These are phyloP conservation scores for Xerocomellus amylosporus DNA, from an alignment of 768 basidiomycete species.

Conservation along the genomic window DNA sequence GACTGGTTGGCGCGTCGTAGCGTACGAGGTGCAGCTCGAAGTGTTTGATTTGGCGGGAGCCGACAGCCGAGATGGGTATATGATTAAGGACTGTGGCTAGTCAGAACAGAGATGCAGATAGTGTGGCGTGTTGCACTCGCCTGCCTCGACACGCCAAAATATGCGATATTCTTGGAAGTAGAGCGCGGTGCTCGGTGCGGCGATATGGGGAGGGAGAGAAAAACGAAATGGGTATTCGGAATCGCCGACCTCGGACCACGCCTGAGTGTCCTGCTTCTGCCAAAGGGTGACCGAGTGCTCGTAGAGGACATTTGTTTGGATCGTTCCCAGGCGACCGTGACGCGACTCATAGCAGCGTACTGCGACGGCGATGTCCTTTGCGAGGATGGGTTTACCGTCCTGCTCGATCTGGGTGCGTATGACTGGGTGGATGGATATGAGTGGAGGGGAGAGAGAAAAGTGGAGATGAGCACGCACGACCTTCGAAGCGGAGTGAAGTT, in stretches of 20 bases:
- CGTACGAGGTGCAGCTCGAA: constrained; percentile 72
- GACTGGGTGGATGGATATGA: constrained; percentile 38
- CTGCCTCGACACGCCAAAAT: constrained; percentile 82
- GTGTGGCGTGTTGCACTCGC: constrained; percentile 39
- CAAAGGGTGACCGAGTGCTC: constrained; percentile 68
- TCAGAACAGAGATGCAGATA: constrained; percentile 18
- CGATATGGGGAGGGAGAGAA: constrained; percentile 56
- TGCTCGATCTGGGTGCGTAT: constrained; percentile 70
- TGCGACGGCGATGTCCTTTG: constrained; percentile 66
- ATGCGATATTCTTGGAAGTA: constrained; percentile 76
- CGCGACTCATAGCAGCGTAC: constrained; percentile 84
- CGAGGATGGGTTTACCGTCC: constrained; percentile 64
- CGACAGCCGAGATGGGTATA: constrained; percentile 59
- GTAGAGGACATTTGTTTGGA: constrained; percentile 63
- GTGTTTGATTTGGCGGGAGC: constrained; percentile 64
- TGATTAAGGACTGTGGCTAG: constrained; percentile 60
- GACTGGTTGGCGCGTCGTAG: constrained; percentile 54
- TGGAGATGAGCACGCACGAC: constrained; percentile 45
- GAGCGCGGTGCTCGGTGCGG: constrained; percentile 62
- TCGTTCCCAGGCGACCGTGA: constrained; percentile 53
- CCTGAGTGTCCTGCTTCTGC: constrained; percentile 56
- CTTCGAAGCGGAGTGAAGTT: constrained; percentile 76
- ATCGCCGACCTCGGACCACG: constrained; percentile 61
- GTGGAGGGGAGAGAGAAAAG: not conserved
- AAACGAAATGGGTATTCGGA: constrained; percentile 71